Evolutionary conservation across 2,329 filamentous ascomycete genomes (phyloP).

Genomic region (Neofusicoccum sp.): DNA sequence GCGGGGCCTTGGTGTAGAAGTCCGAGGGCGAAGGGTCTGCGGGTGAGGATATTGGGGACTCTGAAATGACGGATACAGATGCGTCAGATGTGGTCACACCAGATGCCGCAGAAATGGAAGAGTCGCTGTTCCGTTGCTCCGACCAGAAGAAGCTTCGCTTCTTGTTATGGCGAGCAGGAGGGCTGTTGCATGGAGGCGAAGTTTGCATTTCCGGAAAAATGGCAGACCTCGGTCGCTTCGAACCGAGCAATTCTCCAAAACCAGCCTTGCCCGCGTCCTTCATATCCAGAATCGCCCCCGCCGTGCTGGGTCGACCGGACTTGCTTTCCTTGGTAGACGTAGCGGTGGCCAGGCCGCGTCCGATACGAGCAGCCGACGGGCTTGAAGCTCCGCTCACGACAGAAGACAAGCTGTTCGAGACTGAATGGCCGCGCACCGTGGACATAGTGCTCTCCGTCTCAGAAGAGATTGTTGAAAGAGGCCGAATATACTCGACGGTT

Average conservation of each 20-base stretch:
- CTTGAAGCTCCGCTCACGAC: conserved; percentile 64
- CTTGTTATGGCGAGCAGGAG: conserved; percentile 31
- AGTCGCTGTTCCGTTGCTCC: conserved; percentile 53
- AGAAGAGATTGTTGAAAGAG: conserved; percentile 80
- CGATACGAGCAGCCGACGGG: conserved; percentile 47
- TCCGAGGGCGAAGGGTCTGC: conserved; percentile 10
- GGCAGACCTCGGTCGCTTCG: conserved; percentile 42
- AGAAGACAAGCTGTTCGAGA: conserved; percentile 80
- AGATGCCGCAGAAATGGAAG: conserved; percentile 32
- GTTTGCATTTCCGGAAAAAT: conserved; percentile 29
- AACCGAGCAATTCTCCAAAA: conserved; percentile 32
- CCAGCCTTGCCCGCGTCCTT: conserved; percentile 30
- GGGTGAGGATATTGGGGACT: conserved; percentile 14
- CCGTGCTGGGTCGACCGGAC: conserved; percentile 63
- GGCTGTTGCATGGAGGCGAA: conserved; percentile 26
- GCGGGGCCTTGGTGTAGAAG: neutral
- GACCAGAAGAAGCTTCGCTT: conserved; percentile 48
- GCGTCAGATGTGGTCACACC: conserved; percentile 38
- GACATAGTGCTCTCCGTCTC: conserved; percentile 77
- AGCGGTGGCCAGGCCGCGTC: conserved; percentile 40
- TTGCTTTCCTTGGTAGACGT: conserved; percentile 44
- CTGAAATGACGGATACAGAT: conserved; percentile 30
- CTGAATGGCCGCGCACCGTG: conserved; percentile 71
- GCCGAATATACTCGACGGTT: conserved; percentile 79
- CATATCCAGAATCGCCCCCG: conserved; percentile 67